Base-by-base conservation (phyloP, 192 early-diverging fungal species). In the Podila minutissima region DNA sequence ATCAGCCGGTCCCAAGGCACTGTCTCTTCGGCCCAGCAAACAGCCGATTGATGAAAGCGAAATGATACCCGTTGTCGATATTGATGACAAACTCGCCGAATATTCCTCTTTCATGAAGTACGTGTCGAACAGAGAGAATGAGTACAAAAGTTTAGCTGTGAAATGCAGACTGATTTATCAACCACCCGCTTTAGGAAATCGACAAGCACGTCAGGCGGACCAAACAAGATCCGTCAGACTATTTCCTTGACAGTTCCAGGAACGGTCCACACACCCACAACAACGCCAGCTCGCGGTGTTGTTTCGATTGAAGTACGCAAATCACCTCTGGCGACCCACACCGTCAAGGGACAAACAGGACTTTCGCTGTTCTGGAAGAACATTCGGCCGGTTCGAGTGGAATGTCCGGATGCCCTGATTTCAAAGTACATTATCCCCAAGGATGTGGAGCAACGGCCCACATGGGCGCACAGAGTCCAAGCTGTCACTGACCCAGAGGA, bases 101-200 rank as follows among this genome's bases (percentile, higher is more conserved):
- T 81, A 81, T 35, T 68, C 77, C 8, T 81, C 77, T 11, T 81
- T 81, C 48, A 81, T 81, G 77, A 72, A 66, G 77, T 81, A 73
- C 17, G 70, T 20, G 58, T 4, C 15, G 41, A 46, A 15, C 8
- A 15, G 13, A 2, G 41, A 15, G 41, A 13, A 46, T 46, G 41
- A 41, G 41, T 17, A 46, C 4, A 15, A 0, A 46, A 15, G 13
- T 13, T 46, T 46, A 4, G 0, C 15, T 17, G 2, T 46, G 41
- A 46, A 8, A 17, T 46, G 11, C 15, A 46, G 13, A 17, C 41
- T 46, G 41, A 31, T 17, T 26, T 28, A 29, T 46, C 19, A 38
- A n/a, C 8, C 24, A 19, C 3, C 12, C 15, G 2, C 8, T 29
- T 15, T 72, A 79, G 75, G 46, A 79, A 79, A 68, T 66, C 75